These are phyloP conservation scores for Acanthamoeba lugdunensis DNA, from an alignment of 208 protist genomes.

Conservation along the genomic window DNA sequence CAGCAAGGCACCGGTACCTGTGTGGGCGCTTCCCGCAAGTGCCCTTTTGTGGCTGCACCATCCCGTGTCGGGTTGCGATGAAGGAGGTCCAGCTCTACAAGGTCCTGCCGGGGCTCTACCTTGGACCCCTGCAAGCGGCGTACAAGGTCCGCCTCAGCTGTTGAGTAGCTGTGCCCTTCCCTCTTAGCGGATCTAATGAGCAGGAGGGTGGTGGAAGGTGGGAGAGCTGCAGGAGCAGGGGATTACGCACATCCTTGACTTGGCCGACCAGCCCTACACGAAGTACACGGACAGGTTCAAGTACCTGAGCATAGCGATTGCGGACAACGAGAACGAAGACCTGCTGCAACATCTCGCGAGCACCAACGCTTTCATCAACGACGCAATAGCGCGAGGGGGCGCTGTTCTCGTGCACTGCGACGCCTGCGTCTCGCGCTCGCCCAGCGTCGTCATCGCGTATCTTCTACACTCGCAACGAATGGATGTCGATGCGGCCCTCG, in stretches of 20 bases:
- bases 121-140: constrained; percentile 23
- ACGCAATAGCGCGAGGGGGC: background rate
- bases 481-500: constrained; percentile 2
- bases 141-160: background rate
- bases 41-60: constrained; percentile 43
- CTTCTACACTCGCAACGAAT: background rate
- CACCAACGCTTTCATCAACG: constrained; percentile 36
- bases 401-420: constrained; percentile 29
- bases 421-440: constrained; percentile 5
- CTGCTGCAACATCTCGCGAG: background rate
- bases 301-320: constrained; percentile 17
- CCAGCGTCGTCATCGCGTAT: constrained; percentile 8
- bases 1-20: background rate
- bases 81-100: constrained; percentile 17
- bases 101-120: background rate
- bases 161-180: background rate
- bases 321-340: background rate
- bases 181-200: background rate
- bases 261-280: background rate
- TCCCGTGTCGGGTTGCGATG: constrained; percentile 27
- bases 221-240: background rate
- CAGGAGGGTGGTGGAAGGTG: background rate
- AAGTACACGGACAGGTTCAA: constrained; percentile 11
- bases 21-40: constrained; percentile 10
- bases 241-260: constrained; percentile 30